Evolutionary conservation across 164 flowering plant species (phyloP).

Genomic region (Hamamelis virginiana): DNA sequence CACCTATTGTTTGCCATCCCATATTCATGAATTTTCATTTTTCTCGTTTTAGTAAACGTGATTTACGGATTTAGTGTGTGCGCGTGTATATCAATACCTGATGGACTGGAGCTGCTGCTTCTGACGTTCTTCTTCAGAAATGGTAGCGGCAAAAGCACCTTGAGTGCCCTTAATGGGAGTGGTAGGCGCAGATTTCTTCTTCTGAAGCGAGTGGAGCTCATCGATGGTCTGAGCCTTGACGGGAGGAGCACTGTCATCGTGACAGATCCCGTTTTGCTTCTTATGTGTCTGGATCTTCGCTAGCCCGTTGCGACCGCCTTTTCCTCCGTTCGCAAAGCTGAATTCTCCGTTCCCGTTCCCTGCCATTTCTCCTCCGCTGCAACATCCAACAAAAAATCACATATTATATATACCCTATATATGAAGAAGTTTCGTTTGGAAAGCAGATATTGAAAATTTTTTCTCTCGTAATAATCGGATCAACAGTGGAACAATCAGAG

Average conservation of each 20-base stretch:
- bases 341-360: slow-evolving; percentile 38
- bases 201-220: slow-evolving; percentile 80
- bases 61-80: too few species aligned
- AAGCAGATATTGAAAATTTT: too few species aligned
- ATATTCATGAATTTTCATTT: too few species aligned
- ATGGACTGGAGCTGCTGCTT: slow-evolving; percentile 91
- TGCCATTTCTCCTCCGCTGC: slow-evolving; percentile 33
- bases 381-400: background rate
- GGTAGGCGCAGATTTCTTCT: slow-evolving; percentile 75
- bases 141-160: slow-evolving; percentile 27
- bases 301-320: slow-evolving; percentile 32
- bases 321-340: slow-evolving; percentile 18
- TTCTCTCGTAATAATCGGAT: too few species aligned
- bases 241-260: slow-evolving; percentile 55
- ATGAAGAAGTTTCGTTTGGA: too few species aligned
- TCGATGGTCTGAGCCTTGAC: slow-evolving; percentile 80
- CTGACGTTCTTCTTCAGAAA: slow-evolving; percentile 78
- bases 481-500: too few species aligned
- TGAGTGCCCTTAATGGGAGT: slow-evolving; percentile 55
- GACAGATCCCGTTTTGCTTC: slow-evolving; percentile 52
- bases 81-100: slow-evolving; percentile 45
- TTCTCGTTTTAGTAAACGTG: background rate
- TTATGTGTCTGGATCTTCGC: slow-evolving; percentile 43
- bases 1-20: too few species aligned
- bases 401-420: too few species aligned